Percentiles rank a stretch among this genome's conserved stretches.
Evolutionary conservation across 2,329 filamentous ascomycete genomes (phyloP).

Genomic region (Colletotrichum sp.): DNA sequence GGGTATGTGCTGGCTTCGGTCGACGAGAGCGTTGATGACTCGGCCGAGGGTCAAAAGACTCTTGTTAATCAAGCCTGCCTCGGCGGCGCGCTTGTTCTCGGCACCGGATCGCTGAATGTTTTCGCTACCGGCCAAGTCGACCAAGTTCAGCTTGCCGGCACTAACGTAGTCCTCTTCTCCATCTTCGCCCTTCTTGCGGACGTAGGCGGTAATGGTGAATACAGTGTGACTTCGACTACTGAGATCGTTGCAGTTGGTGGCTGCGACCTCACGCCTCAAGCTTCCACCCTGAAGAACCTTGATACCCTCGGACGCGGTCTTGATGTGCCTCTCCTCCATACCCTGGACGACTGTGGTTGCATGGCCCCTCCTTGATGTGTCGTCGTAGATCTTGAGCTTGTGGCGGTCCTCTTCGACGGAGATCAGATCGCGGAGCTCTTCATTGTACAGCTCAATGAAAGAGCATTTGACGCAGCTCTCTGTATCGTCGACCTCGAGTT

Average conservation of each 20-base stretch:
- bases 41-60: slow-evolving; percentile 92
- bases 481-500: slow-evolving; percentile 76
- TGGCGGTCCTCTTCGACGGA: slow-evolving; percentile 74
- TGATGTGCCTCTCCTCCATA: slow-evolving; percentile 96
- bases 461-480: slow-evolving; percentile 96
- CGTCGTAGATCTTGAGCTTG: slow-evolving; percentile 96
- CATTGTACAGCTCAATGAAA: slow-evolving; percentile 98
- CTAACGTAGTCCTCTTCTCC: slow-evolving; percentile 91
- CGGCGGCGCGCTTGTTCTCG: slow-evolving; percentile 95
- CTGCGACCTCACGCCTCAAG: slow-evolving; percentile 94
- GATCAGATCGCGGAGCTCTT: slow-evolving; percentile 90
- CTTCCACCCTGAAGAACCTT: slow-evolving; percentile 88
- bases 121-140: slow-evolving; percentile 95
- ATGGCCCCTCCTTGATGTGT: slow-evolving; percentile 84
- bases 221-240: slow-evolving; percentile 97
- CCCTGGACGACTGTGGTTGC: slow-evolving; percentile 89
- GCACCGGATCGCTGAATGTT: slow-evolving; percentile 97
- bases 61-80: slow-evolving; percentile 98
- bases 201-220: slow-evolving; percentile 92
- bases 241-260: slow-evolving; percentile 99
- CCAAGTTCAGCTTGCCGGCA: slow-evolving; percentile 92
- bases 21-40: slow-evolving; percentile 96
- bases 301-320: slow-evolving; percentile 83
- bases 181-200: slow-evolving; percentile 80
- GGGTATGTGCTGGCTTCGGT: slow-evolving; percentile 88